Base-by-base conservation (phyloP, 2,329 filamentous ascomycete genomes). In the Aspergillus niger region DNA sequence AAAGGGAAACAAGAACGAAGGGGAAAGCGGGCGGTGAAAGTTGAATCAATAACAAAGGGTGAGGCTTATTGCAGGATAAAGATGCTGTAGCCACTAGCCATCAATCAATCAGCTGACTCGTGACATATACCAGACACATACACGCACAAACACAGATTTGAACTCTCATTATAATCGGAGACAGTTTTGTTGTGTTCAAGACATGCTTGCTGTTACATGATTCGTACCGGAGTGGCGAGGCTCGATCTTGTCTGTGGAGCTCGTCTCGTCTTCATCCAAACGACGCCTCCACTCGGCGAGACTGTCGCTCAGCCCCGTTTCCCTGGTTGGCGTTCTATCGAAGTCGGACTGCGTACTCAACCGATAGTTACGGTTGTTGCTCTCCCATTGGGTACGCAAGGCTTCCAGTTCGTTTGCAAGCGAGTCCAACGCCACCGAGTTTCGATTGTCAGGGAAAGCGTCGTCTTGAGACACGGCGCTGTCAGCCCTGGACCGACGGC, bases 361-460 rank as follows among this genome's bases (percentile, higher is more conserved):
- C 24, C 95, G 89, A 76, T 98, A 97, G 70, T 91, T 96, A 77
- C 96, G 95, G 79, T 94, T 97, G 11, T 92, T 97, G 41, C 89
- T 91, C 79, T 98, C 92, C 95, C 95, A 99, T 70, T 97, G 93
- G 55, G 83, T 91, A 55, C 94, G 87, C 51, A 99, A 83, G 11
- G 91, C 90, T 74, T 99, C 95, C 7, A 99, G 86, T 79, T 99
- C 95, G 64, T 87, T 92, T 10, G 95, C 94, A 24, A 99, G 85
- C 65, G 89, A 95, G 76, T 99, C 95, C 20, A 99, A 84, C 3
- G 93, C 94, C 67, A 88, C 80, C 0, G 85, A 87, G 56, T 86
- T 87, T 53, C 87, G 84, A 65, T 84, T 83, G 55, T 84, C 80
- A 22, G 79, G 77, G 64, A 77, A 77, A 10, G 72, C 67, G 22